These are phyloP conservation scores for Rhynchosporium secalis DNA, from an alignment of 2,329 filamentous ascomycete species.

Conservation along the genomic window DNA sequence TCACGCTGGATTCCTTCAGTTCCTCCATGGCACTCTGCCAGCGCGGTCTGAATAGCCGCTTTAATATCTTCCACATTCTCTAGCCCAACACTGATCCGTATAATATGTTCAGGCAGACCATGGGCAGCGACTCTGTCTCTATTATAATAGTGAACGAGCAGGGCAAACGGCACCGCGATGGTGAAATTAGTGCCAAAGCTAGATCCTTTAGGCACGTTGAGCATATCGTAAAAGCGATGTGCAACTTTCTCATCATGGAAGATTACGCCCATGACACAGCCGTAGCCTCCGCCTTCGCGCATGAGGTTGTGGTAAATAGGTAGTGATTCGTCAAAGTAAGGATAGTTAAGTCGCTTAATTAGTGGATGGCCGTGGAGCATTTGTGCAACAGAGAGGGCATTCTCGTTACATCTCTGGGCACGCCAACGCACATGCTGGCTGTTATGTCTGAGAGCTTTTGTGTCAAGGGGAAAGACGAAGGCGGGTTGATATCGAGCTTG, in stretches of 20 bases:
- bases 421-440: slow-evolving; percentile 79
- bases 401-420: slow-evolving; percentile 76
- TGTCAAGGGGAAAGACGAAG: slow-evolving; percentile 15
- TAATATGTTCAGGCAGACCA: slow-evolving; percentile 24
- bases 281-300: slow-evolving; percentile 33
- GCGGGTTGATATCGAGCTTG: neutral
- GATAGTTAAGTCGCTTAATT: slow-evolving; percentile 17
- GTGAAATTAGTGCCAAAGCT: slow-evolving; percentile 39
- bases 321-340: neutral
- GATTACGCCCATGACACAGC: slow-evolving; percentile 33
- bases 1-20: too few relatives aligned
- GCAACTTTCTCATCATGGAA: slow-evolving; percentile 31
- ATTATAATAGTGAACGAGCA: slow-evolving; percentile 31
- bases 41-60: neutral
- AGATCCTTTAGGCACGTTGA: slow-evolving; percentile 40
- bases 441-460: slow-evolving; percentile 48
- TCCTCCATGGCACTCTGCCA: neutral
- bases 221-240: slow-evolving; percentile 37
- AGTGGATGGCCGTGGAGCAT: slow-evolving; percentile 52
- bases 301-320: slow-evolving; percentile 29
- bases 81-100: slow-evolving; percentile 27
- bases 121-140: slow-evolving; percentile 23
- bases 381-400: slow-evolving; percentile 76
- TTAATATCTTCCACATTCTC: slow-evolving; percentile 16
- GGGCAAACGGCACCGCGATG: slow-evolving; percentile 33